Base-by-base conservation (phyloP, 208 protist genomes). In the Trypanosoma brucei region DNA sequence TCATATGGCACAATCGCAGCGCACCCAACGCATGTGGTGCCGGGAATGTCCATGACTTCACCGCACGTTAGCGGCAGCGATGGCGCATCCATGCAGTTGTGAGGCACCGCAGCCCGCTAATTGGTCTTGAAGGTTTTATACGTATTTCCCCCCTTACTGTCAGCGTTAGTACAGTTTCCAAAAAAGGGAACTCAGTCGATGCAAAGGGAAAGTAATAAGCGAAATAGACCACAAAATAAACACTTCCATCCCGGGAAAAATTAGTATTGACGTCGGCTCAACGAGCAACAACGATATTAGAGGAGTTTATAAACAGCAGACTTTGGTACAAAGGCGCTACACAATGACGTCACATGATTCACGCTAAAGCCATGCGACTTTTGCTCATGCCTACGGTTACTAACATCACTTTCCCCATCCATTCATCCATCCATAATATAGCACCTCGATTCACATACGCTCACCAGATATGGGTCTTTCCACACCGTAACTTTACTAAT, bases 21-120 rank as follows among this genome's bases (percentile, higher is more conserved):
- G 60, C 87, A 93, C 30, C 83, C 83, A 2, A 91, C 73, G 14
- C 65, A 67, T 1, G 87, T 79, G 11, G 80, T 72, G 39, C 87
- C 87, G 2, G 87, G 79, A 9, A 93, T 66, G 8, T 70, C 79
- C n/a, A 64, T 86, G 37, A 76, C 79, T 67, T 93, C 84, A 31
- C 83, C 86, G 51, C 83, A 91, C 7, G 81, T 78, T 35, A 58
- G 68, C 11, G 86, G 81, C 38, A 88, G 63, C 1, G 71, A 54
- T 31, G 74, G 60, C 0, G 66, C 51, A 39, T 54, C 45, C 66
- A 72, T 72, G 6, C 14, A 40, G 31, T 3, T 13, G 7, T 33
- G 22, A 38, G 22, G 14, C 3, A 22, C 8, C 57, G n/a, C 31
- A 34, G n/a, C 9, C 22, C 22, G 22, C 22, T 22, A 22, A 22